phyloP scores from a whole-genome alignment of 2,329 filamentous ascomycete genomes.

The Capronia epimyces region DNA sequence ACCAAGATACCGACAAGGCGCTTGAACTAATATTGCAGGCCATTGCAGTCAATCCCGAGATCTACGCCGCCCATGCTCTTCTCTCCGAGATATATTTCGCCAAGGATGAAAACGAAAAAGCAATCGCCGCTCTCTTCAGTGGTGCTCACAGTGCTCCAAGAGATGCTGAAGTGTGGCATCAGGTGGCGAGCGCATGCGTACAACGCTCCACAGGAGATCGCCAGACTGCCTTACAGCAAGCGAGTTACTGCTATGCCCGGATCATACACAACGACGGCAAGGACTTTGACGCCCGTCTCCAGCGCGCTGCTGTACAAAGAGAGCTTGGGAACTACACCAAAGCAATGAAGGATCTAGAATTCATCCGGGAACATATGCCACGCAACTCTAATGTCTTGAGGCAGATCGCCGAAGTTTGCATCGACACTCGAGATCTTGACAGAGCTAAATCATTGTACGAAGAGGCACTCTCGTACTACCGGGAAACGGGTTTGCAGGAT shows the following conservation, averaged over 20 bases:
- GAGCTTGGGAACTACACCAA: slow-evolving; percentile 45
- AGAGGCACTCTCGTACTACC: slow-evolving; percentile 47
- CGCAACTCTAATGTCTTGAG: slow-evolving; percentile 52
- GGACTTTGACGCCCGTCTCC: slow-evolving; percentile 50
- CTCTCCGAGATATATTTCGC: slow-evolving; percentile 55
- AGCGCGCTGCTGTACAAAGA: slow-evolving; percentile 52
- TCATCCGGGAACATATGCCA: slow-evolving; percentile 50
- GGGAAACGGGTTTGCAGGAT: slow-evolving; percentile 36
- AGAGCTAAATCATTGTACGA: slow-evolving; percentile 50
- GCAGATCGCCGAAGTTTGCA: slow-evolving; percentile 53
- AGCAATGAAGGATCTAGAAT: slow-evolving; percentile 49
- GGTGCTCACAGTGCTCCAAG: slow-evolving; percentile 54
- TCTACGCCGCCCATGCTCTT: slow-evolving; percentile 57
- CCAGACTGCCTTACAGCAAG: slow-evolving; percentile 42
- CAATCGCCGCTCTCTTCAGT: slow-evolving; percentile 52
- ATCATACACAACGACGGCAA: slow-evolving; percentile 50
- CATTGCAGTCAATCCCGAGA: slow-evolving; percentile 55
- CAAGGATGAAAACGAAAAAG: slow-evolving; percentile 53
- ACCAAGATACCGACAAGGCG: slow-evolving; percentile 41
- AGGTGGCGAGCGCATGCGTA: slow-evolving; percentile 52
- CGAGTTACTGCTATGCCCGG: slow-evolving; percentile 50
- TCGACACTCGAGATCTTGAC: slow-evolving; percentile 46
- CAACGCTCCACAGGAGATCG: slow-evolving; percentile 42
- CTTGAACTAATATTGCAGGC: slow-evolving; percentile 44
- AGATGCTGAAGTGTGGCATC: slow-evolving; percentile 53